Evolutionary conservation across 202 grass and related monocot genomes (phyloP).

Genomic region (Eragrostis tef): DNA sequence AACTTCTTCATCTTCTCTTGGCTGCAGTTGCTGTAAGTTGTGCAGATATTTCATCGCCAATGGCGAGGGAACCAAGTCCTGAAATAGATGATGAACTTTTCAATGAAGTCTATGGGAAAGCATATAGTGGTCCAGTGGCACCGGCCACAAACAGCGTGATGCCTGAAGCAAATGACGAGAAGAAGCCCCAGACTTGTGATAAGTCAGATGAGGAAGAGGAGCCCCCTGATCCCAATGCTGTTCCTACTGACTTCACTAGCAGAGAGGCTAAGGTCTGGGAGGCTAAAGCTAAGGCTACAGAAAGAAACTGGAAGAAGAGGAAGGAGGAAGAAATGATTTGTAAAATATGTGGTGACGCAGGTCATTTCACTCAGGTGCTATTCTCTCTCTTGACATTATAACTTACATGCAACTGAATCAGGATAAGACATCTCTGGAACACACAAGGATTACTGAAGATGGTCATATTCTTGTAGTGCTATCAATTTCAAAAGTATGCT

Average conservation of each 20-base stretch:
- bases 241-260: constrained; percentile 96
- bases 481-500: background rate
- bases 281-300: constrained; percentile 94
- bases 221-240: constrained; percentile 72
- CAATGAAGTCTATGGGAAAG: constrained; percentile 94
- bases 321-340: constrained; percentile 97
- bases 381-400: constrained; percentile 38
- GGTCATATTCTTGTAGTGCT: constrained; percentile 6
- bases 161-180: constrained; percentile 62
- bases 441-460: background rate
- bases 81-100: constrained; percentile 96
- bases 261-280: constrained; percentile 95
- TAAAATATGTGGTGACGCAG: constrained; percentile 89
- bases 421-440: constrained; percentile 29
- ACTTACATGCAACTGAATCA: background rate
- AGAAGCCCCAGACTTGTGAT: constrained; percentile 46
- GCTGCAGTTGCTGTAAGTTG: constrained; percentile 21
- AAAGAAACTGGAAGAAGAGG: constrained; percentile 97
- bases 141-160: constrained; percentile 46
- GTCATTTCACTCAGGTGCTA: constrained; percentile 91
- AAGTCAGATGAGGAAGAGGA: constrained; percentile 75
- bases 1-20: background rate
- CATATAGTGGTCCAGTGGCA: constrained; percentile 74
- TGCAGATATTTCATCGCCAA: constrained; percentile 39
- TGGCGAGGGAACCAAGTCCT: constrained; percentile 82